Conservation (phyloP, 352 stramenopile species). For the Globisporangium lucens region DNA sequence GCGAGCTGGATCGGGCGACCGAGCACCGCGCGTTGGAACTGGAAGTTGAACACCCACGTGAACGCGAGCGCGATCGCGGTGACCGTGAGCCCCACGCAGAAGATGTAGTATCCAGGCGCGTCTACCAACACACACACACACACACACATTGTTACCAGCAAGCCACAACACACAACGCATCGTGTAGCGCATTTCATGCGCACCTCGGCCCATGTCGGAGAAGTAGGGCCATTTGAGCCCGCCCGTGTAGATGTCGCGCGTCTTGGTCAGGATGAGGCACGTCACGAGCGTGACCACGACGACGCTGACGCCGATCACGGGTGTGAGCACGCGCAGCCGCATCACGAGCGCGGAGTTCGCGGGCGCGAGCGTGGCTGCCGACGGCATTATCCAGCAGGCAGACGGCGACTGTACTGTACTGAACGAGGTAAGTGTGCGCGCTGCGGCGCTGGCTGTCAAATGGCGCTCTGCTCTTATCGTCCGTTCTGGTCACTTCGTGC, state of each 20-base stretch:
- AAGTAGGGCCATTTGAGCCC: constrained; percentile 65
- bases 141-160: not conserved
- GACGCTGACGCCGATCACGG: constrained; percentile 31
- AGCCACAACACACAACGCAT: not conserved
- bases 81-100: constrained; percentile 46
- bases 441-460: no score
- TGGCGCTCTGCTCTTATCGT: no score
- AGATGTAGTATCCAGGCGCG: constrained; percentile 59
- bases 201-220: constrained; percentile 60
- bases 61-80: constrained; percentile 37
- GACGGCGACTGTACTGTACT: no score
- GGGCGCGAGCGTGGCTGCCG: not conserved
- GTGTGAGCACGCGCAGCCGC: constrained; percentile 17
- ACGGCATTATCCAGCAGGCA: not conserved
- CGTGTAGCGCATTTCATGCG: not conserved
- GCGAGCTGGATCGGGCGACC: constrained; percentile 30
- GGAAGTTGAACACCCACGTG: constrained; percentile 58
- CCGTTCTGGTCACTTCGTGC: no score
- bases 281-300: constrained; percentile 50
- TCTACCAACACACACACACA: constrained; percentile 20
- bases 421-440: no score
- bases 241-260: constrained; percentile 45
- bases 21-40: constrained; percentile 46
- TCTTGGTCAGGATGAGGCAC: constrained; percentile 50
- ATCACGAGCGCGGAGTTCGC: not conserved